Conservation (phyloP, 2,329 filamentous ascomycete genomes). For the Aureobasidium sp. region DNA sequence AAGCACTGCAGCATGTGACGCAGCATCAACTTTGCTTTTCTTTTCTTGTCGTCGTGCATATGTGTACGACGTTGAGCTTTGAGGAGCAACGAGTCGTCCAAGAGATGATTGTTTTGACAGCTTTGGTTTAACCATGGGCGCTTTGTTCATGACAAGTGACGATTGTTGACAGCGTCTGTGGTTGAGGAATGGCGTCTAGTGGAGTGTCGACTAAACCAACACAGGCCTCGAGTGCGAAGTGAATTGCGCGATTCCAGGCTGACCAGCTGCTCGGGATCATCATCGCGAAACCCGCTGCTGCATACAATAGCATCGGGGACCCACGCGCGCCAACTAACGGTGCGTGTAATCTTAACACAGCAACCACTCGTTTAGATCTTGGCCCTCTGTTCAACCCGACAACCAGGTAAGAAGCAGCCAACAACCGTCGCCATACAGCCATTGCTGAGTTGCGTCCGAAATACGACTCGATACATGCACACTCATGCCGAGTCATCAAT, state of each 20-base stretch:
- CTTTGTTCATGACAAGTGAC: conserved; percentile 4
- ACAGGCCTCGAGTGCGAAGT: conserved; percentile 1
- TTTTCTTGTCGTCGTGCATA: conserved; percentile 12
- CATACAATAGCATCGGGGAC: conserved; percentile 13
- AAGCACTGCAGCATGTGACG: neutral
- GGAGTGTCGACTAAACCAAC: neutral
- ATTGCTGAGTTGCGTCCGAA: neutral
- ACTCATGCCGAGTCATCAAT: neutral
- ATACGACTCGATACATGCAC: neutral
- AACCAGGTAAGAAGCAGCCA: conserved; percentile 13
- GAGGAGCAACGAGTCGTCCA: neutral
- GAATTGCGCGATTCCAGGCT: conserved; percentile 16
- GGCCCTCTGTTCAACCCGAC: conserved; percentile 6
- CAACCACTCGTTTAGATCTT: conserved; percentile 13
- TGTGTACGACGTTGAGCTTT: conserved; percentile 8
- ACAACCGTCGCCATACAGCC: neutral
- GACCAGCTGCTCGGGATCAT: conserved; percentile 3
- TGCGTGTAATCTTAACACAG: conserved; percentile 15
- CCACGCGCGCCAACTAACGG: neutral
- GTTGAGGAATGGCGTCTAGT: neutral
- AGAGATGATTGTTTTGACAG: neutral
- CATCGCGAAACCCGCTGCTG: conserved; percentile 5
- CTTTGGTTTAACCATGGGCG: neutral
- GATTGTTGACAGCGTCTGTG: neutral
- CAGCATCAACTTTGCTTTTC: neutral